A percentile compares a stretch with the other conserved stretches of the same genome.
These are phyloP conservation scores for Cryptosporidium ryanae DNA, from an alignment of 169 alveolate genomes.

Conservation along the genomic window DNA sequence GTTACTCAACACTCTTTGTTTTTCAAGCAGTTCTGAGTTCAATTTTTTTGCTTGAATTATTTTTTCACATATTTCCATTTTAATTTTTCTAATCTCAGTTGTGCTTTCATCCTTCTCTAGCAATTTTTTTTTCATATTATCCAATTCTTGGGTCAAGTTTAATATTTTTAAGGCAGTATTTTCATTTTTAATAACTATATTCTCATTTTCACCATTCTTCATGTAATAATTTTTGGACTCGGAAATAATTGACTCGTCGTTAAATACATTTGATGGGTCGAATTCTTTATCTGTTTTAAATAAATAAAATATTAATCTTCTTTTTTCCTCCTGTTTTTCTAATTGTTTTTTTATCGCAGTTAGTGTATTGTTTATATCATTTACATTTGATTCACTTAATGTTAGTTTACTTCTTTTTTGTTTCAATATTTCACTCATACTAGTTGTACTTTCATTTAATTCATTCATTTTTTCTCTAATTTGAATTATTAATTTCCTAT, in stretches of 20 bases:
- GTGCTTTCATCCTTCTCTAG: conserved; percentile 12
- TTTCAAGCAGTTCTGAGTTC: conserved; percentile 25
- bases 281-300: conserved; percentile 13
- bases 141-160: conserved; percentile 19
- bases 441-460: neutral
- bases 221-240: neutral
- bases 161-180: neutral
- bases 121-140: conserved; percentile 20
- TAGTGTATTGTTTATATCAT: neutral
- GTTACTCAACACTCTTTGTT: conserved; percentile 52
- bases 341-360: conserved; percentile 24
- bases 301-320: neutral
- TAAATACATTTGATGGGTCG: neutral
- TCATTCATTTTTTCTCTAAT: conserved; percentile 14
- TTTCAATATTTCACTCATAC: conserved; percentile 2
- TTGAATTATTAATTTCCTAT: conserved; percentile 1
- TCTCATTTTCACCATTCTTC: neutral
- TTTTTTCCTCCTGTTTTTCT: conserved; percentile 12
- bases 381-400: conserved; percentile 11
- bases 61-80: conserved; percentile 14
- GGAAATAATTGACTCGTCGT: conserved; percentile 8
- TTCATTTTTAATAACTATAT: conserved; percentile 7
- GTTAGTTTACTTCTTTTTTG: neutral
- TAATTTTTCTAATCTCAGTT: neutral
- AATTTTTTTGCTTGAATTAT: conserved; percentile 7